A percentile compares a stretch with the other conserved stretches of the same genome.
phyloP scores from a whole-genome alignment of 164 flowering plant genomes.

The Stephania yunnanensis region DNA sequence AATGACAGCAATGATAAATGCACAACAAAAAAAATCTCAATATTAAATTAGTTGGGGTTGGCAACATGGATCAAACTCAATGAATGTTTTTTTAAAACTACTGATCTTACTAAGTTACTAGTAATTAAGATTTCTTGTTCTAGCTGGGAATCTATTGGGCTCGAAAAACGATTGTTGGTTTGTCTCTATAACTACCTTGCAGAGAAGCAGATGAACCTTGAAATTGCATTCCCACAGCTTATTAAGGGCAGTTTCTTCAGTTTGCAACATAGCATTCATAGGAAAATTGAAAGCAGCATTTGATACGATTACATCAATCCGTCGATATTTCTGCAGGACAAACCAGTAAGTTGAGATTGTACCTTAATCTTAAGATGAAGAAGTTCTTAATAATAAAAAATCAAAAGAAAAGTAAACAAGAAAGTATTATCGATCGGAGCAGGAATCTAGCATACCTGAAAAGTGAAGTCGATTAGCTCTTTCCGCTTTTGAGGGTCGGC shows the following conservation, averaged over 20 bases:
- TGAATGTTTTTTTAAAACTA: no score
- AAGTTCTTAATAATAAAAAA: no score
- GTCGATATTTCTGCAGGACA: constrained; percentile 64
- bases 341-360: not conserved
- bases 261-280: constrained; percentile 47
- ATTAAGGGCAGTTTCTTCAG: constrained; percentile 71
- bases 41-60: no score
- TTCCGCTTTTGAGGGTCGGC: constrained; percentile 77
- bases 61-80: no score
- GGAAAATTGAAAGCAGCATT: constrained; percentile 91
- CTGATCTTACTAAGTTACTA: no score
- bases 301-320: constrained; percentile 73
- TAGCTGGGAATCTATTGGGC: no score
- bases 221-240: constrained; percentile 21
- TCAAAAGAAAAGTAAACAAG: not conserved
- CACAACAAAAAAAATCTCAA: no score
- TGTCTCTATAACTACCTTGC: not conserved
- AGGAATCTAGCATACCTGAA: constrained; percentile 40
- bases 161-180: no score
- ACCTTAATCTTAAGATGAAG: no score
- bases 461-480: constrained; percentile 54
- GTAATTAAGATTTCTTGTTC: no score
- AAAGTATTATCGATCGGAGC: not conserved
- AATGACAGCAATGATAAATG: no score
- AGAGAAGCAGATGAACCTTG: not conserved